These are phyloP conservation scores for Nitzschia sp. DNA, from an alignment of 108 stramenopile genomes.

Conservation along the genomic window DNA sequence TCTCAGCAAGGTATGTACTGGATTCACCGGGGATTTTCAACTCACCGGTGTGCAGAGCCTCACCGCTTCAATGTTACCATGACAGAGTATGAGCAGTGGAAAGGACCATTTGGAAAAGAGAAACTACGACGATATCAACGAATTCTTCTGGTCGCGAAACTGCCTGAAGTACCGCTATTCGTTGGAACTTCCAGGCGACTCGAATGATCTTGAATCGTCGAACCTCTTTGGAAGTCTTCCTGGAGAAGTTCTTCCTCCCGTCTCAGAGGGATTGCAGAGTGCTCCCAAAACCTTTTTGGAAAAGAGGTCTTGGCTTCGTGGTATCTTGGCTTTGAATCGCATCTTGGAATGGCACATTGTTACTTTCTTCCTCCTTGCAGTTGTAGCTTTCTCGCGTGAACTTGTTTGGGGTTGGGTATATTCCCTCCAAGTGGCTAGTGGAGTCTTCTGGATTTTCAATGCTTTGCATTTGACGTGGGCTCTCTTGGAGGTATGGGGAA, in stretches of 20 bases:
- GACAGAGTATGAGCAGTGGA: slow-evolving; percentile 75
- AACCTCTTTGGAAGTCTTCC: slow-evolving; percentile 40
- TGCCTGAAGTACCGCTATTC: slow-evolving; percentile 88
- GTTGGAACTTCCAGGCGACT: slow-evolving; percentile 38
- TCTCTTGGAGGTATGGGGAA: slow-evolving; percentile 90
- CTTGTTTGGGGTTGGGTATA: slow-evolving; percentile 94
- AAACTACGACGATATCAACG: slow-evolving; percentile 99
- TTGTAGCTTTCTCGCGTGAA: slow-evolving; percentile 81
- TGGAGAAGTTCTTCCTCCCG: slow-evolving; percentile 58
- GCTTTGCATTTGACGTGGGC: slow-evolving; percentile 81
- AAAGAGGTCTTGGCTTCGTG: slow-evolving; percentile 92
- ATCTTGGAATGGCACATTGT: slow-evolving; percentile 95
- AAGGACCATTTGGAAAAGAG: slow-evolving; percentile 83
- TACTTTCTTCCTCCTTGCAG: slow-evolving; percentile 89
- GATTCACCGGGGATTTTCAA: not conserved
- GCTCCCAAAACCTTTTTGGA: slow-evolving; percentile 96
- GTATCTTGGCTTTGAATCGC: slow-evolving; percentile 83
- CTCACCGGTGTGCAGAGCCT: not conserved
- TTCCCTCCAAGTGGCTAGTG: slow-evolving; percentile 87
- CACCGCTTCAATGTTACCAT: not conserved
- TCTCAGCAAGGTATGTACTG: slow-evolving; percentile 59
- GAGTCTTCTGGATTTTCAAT: slow-evolving; percentile 94
- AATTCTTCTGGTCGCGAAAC: slow-evolving; percentile 97
- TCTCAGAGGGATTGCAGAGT: slow-evolving; percentile 67
- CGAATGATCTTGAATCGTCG: slow-evolving; percentile 44